Evolutionary conservation across 1,284 basidiomycete species (phyloP), one percentile per base, ranked within the genome.

Genomic region (Trichosporon inkin): DNA sequence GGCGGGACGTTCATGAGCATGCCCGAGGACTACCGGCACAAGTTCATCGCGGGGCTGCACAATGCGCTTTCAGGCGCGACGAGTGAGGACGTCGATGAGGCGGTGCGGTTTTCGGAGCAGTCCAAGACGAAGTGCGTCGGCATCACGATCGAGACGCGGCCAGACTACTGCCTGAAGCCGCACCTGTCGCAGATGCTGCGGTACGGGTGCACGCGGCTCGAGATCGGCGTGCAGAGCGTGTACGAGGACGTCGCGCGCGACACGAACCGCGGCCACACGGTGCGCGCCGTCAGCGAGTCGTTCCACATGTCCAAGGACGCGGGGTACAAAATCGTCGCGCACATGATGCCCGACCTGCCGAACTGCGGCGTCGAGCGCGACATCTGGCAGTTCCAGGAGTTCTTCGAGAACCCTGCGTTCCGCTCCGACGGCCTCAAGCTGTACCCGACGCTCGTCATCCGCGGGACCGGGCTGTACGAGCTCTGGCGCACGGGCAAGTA

Each of bases 1-100:
- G 96, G 95, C 35, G 95, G 95, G 49, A 99, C 95, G 4, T 99
- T 99, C 79, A 97, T 99, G 94, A 96, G 92, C 69, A 93, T 98
- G 86, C 88, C 94, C 20, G 92, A 98, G 77, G 90, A 92, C 47
- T 99, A 99, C 75, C 85, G 95, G 59, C 87, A 86, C 68, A 86
- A 89, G 65, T 99, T 99, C 71, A 85, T 99, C 61, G 94, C 95
- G 0, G 94, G 98, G 65, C 82, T 99, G 55, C 96, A 99, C 78
- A 99, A 99, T 74, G 94, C 96, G 0, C 82, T 99, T 7, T 94
- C 91, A 17, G 96, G 96, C 0, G 94, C 90, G 74, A 98, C 94
- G 1, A 91, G 92, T 1, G 83, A 85, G 6, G 90, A 98, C 71
- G 86, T 99, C 16, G 96, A 99, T 70, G 96, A 99, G 78, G 95